These are phyloP conservation scores for Pichia deserticola DNA, from an alignment of 805 yeast species.

Conservation along the genomic window DNA sequence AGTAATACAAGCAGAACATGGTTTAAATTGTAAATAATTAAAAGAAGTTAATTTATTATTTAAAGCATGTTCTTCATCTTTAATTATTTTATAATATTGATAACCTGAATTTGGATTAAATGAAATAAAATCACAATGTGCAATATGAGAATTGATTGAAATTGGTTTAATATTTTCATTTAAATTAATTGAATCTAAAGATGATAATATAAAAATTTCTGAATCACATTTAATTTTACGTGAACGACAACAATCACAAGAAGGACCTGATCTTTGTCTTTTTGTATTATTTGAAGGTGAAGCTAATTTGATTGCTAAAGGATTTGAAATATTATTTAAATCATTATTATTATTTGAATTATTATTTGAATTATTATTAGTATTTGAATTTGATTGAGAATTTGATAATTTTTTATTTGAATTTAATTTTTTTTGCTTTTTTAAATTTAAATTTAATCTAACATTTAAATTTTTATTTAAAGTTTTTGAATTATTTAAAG, in stretches of 20 bases:
- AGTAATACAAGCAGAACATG: constrained; percentile 49
- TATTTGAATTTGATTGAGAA: background rate
- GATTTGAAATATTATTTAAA: constrained; percentile 1
- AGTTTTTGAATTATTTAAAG: background rate
- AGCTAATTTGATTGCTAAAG: constrained; percentile 24
- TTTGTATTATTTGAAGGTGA: constrained; percentile 27
- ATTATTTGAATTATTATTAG: background rate
- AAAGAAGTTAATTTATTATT: constrained; percentile 19
- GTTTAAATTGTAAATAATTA: constrained; percentile 37
- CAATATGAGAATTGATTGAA: constrained; percentile 18
- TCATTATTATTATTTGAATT: background rate
- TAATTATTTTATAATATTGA: constrained; percentile 24
- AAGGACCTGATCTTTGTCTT: constrained; percentile 66
- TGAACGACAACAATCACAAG: constrained; percentile 63
- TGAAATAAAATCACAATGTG: constrained; percentile 25
- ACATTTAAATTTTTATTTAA: no score
- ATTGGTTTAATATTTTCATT: background rate
- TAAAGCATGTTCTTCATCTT: constrained; percentile 14
- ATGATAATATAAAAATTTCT: constrained; percentile 34
- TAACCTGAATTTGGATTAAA: constrained; percentile 15
- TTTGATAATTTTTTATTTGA: background rate
- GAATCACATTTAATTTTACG: constrained; percentile 74
- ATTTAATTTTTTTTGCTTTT: background rate
- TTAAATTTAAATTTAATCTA: no score
- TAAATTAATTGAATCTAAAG: constrained; percentile 10